Base-by-base conservation (phyloP, 2,329 filamentous ascomycete genomes). In the Ophiostoma piceae region DNA sequence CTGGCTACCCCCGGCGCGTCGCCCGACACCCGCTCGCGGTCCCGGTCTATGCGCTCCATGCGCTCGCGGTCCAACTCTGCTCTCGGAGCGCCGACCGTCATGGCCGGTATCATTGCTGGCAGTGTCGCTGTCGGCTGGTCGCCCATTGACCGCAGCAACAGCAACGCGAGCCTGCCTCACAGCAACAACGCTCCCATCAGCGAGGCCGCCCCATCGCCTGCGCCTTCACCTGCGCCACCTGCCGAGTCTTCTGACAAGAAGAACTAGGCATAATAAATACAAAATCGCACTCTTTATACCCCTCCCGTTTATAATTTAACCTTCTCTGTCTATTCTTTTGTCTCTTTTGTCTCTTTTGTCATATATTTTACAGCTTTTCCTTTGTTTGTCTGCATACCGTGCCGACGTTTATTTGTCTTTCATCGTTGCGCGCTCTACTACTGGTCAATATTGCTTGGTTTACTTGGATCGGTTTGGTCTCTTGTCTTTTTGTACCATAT, bases 101-200 rank as follows among this genome's bases (percentile, higher is more conserved):
- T 93, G 91, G 90, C 91, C n/a, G 91, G 91, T 72, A 89, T 94
- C 71, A 87, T 94, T 67, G 91, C 90, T 9, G 91, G 90, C 62
- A 90, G 89, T 75, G 86, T 94, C 43, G 90, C 88, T 43, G 90
- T 88, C 16, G 90, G 89, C 39, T 94, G 90, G 90, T 91, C 90
- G 66, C 91, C 91, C 0, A 85, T 88, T 69, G 88, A 89, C 71
- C 80, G 73, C 26, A 70, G 85, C 9, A 80, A 78, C 67, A 76
- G 74, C 22, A 79, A 78, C 67, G 57, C 43, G 3, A 70, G 66
- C 66, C 47, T 12, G 29, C 54, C 57, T 35, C 54, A 9, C 43
- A 39, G 57, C 11, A 37, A 26, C 26, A 26, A 32, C 39, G 12
- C 7, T 37, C 35, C 3, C 54, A 22, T 2, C 19, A 51, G 19